phyloP scores from a whole-genome alignment of 441 rosid species.

The Raphanus hybrid region DNA sequence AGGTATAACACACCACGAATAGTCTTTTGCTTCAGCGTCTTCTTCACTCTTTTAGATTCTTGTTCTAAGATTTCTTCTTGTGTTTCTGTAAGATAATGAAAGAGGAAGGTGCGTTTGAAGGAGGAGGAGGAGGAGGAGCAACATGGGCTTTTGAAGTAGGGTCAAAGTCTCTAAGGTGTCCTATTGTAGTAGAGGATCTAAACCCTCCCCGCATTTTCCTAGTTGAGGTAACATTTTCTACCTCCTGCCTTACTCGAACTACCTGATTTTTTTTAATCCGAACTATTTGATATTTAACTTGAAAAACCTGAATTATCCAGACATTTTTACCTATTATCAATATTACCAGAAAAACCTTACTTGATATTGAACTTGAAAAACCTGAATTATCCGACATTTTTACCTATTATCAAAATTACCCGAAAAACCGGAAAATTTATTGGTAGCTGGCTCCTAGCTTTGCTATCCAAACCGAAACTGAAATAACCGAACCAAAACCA shows the following conservation, averaged over 20 bases:
- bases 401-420: too few species aligned
- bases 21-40: background rate
- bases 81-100: slow-evolving; percentile 55
- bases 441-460: too few species aligned
- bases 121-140: slow-evolving; percentile 86
- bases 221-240: slow-evolving; percentile 66
- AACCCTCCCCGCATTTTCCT: slow-evolving; percentile 86
- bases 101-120: slow-evolving; percentile 51
- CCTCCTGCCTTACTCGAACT: background rate
- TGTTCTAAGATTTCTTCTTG: slow-evolving; percentile 2
- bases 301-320: too few species aligned
- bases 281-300: too few species aligned
- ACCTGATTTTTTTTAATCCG: too few species aligned
- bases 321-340: too few species aligned
- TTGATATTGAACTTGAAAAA: too few species aligned
- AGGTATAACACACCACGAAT: slow-evolving; percentile 54
- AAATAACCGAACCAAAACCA: too few species aligned
- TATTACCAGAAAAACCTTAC: too few species aligned
- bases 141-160: slow-evolving; percentile 98
- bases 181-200: slow-evolving; percentile 93
- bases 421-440: too few species aligned
- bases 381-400: too few species aligned
- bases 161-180: slow-evolving; percentile 81
- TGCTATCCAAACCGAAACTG: too few species aligned
- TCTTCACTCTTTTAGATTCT: background rate